Conservation (phyloP, 352 stramenopile genomes). For the Phytopythium boreale region DNA sequence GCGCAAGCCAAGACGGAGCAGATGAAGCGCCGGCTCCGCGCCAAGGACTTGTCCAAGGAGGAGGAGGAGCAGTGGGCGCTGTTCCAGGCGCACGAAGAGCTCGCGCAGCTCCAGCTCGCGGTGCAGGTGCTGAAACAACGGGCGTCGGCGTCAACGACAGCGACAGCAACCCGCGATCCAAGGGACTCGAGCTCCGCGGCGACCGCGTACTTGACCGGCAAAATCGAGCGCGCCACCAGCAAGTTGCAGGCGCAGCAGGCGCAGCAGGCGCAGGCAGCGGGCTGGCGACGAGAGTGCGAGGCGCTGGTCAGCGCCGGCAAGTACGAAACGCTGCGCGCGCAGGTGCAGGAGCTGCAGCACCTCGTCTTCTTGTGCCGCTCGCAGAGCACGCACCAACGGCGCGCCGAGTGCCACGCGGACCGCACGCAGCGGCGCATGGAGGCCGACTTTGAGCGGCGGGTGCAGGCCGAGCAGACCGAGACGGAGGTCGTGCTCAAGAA, state of each 20-base stretch:
- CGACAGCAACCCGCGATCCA: no score
- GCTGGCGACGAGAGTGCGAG: conserved; percentile 36
- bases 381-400: conserved; percentile 43
- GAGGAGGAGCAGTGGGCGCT: conserved; percentile 59
- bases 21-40: conserved; percentile 36
- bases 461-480: conserved; percentile 58
- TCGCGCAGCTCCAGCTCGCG: conserved; percentile 54
- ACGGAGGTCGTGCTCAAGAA: conserved; percentile 66
- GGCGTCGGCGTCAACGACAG: background rate
- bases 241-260: conserved; percentile 38
- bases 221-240: conserved; percentile 38
- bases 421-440: conserved; percentile 26
- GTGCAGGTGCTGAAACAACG: conserved; percentile 37
- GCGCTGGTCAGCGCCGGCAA: conserved; percentile 29
- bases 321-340: conserved; percentile 48
- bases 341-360: conserved; percentile 66
- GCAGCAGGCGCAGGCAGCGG: conserved; percentile 27
- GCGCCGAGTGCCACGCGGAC: conserved; percentile 33
- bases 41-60: conserved; percentile 40
- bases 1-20: conserved; percentile 18
- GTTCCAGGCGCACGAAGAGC: conserved; percentile 52
- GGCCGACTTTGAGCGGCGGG: conserved; percentile 30
- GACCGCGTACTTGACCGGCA: conserved; percentile 44
- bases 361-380: conserved; percentile 61
- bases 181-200: conserved; percentile 10